Conservation (phyloP, 2,329 filamentous ascomycete genomes). For the Sarocladiaceae sp. region DNA sequence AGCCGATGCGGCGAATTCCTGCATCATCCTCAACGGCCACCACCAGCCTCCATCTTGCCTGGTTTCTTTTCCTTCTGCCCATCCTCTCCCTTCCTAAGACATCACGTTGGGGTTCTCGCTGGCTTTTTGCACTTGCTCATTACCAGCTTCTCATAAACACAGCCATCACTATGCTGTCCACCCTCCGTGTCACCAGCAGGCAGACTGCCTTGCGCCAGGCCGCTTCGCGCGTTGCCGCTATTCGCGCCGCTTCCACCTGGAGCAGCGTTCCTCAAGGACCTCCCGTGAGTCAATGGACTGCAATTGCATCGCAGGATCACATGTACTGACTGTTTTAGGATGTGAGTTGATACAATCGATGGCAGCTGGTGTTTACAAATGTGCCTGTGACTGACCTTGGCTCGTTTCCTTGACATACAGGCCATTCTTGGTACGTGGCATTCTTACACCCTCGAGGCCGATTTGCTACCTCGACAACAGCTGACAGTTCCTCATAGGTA, state of each 20-base stretch:
- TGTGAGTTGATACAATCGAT: constrained; percentile 24
- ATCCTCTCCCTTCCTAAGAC: constrained; percentile 8
- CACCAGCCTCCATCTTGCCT: neutral
- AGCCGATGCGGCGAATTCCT: constrained; percentile 8
- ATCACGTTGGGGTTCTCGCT: no score
- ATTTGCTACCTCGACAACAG: constrained; percentile 18
- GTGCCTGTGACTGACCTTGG: constrained; percentile 18
- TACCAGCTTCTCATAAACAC: no score
- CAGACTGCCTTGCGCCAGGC: constrained; percentile 37
- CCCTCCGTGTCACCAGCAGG: constrained; percentile 44
- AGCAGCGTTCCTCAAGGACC: constrained; percentile 87
- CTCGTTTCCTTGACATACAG: constrained; percentile 32
- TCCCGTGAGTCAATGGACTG: constrained; percentile 77
- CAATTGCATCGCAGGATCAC: constrained; percentile 11
- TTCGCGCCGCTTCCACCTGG: constrained; percentile 72
- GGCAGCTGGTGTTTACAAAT: constrained; percentile 14
- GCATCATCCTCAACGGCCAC: constrained; percentile 9
- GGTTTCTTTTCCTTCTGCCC: constrained; percentile 7
- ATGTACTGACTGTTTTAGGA: constrained; percentile 20
- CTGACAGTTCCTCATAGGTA: constrained; percentile 43
- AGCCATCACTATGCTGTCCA: constrained; percentile 45
- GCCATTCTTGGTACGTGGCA: constrained; percentile 65
- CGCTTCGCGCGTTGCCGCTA: constrained; percentile 30
- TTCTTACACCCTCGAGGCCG: constrained; percentile 13
- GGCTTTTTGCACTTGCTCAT: no score